Evolutionary conservation across 2,329 filamentous ascomycete species (phyloP).

Genomic region (Sclerotinia glacialis): DNA sequence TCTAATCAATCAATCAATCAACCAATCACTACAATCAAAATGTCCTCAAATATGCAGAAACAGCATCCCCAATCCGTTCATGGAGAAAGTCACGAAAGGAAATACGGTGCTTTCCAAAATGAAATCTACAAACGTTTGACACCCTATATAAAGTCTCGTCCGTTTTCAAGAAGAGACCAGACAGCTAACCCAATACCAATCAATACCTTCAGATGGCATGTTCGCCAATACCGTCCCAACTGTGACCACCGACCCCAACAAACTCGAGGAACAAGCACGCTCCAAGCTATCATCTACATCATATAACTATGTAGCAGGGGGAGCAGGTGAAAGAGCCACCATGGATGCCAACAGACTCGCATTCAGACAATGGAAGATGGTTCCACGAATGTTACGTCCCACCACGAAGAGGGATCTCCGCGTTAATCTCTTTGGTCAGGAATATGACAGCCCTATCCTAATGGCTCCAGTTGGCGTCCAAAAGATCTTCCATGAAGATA

Average conservation of each 20-base stretch:
- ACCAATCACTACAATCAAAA: constrained; percentile 1
- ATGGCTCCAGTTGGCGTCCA: constrained; percentile 71
- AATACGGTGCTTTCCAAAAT: constrained; percentile 35
- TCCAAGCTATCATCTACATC: constrained; percentile 47
- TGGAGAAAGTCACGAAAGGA: constrained; percentile 23
- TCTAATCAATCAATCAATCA: background rate
- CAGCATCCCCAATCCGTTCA: constrained; percentile 28
- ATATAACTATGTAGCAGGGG: constrained; percentile 62
- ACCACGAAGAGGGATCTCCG: constrained; percentile 17
- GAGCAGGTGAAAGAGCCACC: constrained; percentile 59
- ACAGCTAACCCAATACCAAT: background rate
- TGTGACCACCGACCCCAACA: constrained; percentile 58
- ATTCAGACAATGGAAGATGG: constrained; percentile 62
- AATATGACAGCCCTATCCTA: constrained; percentile 51
- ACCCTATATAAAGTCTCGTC: background rate
- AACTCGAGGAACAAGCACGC: constrained; percentile 54
- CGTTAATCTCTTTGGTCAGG: constrained; percentile 51
- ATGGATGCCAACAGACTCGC: constrained; percentile 63
- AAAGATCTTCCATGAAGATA: constrained; percentile 62
- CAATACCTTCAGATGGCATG: constrained; percentile 44
- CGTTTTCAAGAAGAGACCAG: background rate
- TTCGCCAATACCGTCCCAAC: constrained; percentile 47
- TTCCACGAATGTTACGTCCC: constrained; percentile 57
- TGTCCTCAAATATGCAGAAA: constrained; percentile 27
- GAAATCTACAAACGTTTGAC: constrained; percentile 30